A percentile compares a stretch with the other conserved stretches of the same genome.
These are phyloP conservation scores for Zasmidium cellare DNA, from an alignment of 2,329 filamentous ascomycete species.

Conservation along the genomic window DNA sequence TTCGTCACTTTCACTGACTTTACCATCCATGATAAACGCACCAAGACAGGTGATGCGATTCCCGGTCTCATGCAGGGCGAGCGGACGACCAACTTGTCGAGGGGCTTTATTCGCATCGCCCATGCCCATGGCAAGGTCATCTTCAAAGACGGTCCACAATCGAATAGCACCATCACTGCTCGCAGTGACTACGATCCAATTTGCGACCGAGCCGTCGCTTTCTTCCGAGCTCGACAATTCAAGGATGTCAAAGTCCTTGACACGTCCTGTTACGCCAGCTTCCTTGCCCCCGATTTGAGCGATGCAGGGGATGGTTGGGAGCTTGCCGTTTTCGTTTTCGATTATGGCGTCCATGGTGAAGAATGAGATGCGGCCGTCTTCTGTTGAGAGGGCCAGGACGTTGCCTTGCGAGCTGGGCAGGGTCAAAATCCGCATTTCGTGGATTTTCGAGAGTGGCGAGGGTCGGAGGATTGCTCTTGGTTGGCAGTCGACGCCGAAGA, in stretches of 20 bases:
- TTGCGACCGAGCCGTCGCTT: slow-evolving; percentile 39
- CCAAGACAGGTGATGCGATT: slow-evolving; percentile 87
- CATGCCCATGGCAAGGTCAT: slow-evolving; percentile 1
- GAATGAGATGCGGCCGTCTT: slow-evolving; percentile 84
- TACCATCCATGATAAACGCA: slow-evolving; percentile 72
- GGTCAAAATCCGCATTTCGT: slow-evolving; percentile 73
- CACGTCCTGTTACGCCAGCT: slow-evolving; percentile 66
- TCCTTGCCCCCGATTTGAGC: slow-evolving; percentile 71
- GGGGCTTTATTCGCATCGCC: slow-evolving; percentile 18
- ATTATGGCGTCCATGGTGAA: slow-evolving; percentile 60
- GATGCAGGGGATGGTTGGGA: slow-evolving; percentile 47
- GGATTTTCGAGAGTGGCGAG: slow-evolving; percentile 72
- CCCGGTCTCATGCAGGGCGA: slow-evolving; percentile 80
- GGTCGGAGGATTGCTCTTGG: slow-evolving; percentile 74
- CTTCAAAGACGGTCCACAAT: slow-evolving; percentile 59
- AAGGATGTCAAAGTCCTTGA: slow-evolving; percentile 85
- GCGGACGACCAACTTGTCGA: slow-evolving; percentile 61
- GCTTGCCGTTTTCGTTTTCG: slow-evolving; percentile 30
- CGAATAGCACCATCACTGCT: slow-evolving; percentile 86
- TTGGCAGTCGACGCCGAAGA: slow-evolving; percentile 86
- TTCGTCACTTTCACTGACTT: slow-evolving; percentile 20
- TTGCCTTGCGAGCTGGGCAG: slow-evolving; percentile 42
- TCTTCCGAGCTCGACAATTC: slow-evolving; percentile 33
- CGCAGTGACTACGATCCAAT: slow-evolving; percentile 63
- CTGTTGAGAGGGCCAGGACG: slow-evolving; percentile 76